Evolutionary conservation across 768 basidiomycete genomes (phyloP).

Genomic region (Pholiota molesta): DNA sequence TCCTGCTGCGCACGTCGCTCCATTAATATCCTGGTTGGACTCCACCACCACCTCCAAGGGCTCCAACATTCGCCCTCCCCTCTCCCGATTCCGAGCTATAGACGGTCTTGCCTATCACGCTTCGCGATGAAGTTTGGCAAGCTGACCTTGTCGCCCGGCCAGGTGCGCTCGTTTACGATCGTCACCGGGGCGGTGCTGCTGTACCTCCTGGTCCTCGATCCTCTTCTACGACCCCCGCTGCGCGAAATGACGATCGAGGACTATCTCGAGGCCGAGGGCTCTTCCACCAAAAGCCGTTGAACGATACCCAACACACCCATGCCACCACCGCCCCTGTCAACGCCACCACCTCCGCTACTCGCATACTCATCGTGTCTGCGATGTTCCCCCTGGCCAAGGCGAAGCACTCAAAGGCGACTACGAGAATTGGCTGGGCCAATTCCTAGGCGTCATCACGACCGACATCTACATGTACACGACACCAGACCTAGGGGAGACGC

Average conservation of each 20-base stretch:
- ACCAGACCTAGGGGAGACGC: slow-evolving; percentile 35
- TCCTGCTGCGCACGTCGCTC: neutral
- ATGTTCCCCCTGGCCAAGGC: slow-evolving; percentile 53
- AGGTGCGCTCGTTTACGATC: neutral
- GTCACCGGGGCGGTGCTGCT: neutral
- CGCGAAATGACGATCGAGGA: slow-evolving; percentile 3
- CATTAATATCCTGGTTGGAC: neutral
- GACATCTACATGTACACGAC: slow-evolving; percentile 58
- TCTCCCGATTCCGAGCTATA: neutral
- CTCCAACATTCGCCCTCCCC: neutral
- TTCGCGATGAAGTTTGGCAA: slow-evolving; percentile 1
- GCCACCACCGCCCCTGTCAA: neutral
- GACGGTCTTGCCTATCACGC: neutral
- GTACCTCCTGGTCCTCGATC: neutral
- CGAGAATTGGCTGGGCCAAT: slow-evolving; percentile 44
- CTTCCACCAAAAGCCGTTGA: neutral
- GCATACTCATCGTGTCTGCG: slow-evolving; percentile 55
- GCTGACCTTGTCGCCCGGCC: neutral
- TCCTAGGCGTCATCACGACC: slow-evolving; percentile 45
- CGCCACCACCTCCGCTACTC: neutral
- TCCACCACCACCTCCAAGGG: neutral
- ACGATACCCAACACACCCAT: neutral
- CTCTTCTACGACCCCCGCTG: neutral
- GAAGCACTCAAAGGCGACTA: slow-evolving; percentile 53
- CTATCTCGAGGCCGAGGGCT: neutral